Percentiles rank a stretch among this genome's conserved stretches.
These are phyloP conservation scores for Sugiyamaella grinbergsii DNA, from an alignment of 1,139 yeast species.

Conservation along the genomic window DNA sequence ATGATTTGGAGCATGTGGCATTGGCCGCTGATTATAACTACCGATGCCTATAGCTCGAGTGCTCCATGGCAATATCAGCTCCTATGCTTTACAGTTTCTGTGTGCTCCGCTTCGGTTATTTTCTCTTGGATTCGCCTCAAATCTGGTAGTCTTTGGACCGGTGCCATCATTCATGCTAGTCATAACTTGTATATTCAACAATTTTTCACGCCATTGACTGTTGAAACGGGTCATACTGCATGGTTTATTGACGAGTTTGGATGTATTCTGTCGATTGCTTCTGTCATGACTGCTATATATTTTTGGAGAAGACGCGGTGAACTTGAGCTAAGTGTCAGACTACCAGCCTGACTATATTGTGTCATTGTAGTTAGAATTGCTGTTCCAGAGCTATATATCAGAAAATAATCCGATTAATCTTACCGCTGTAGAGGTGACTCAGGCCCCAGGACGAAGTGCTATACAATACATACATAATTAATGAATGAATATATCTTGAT, in stretches of 20 bases:
- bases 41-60: not conserved
- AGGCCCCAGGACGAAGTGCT: too few relatives aligned
- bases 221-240: conserved; percentile 7
- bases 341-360: too few relatives aligned
- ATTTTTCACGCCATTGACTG: conserved; percentile 10
- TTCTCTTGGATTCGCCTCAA: conserved; percentile 10
- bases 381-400: too few relatives aligned
- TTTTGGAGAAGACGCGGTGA: conserved; percentile 13
- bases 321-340: not conserved
- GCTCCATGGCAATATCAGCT: conserved; percentile 9
- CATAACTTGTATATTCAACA: conserved; percentile 13
- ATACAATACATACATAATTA: too few relatives aligned
- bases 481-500: too few relatives aligned
- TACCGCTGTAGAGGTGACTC: too few relatives aligned
- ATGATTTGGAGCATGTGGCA: conserved; percentile 14
- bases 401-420: too few relatives aligned
- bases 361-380: too few relatives aligned
- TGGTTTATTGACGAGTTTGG: conserved; percentile 17
- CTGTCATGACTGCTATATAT: conserved; percentile 6
- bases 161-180: conserved; percentile 13
- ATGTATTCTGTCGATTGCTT: conserved; percentile 13
- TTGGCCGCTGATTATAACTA: conserved; percentile 7
- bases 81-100: conserved; percentile 1
- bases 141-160: conserved; percentile 8
- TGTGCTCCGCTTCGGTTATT: not conserved